Percentiles rank a stretch among this genome's conserved stretches.
phyloP scores from a whole-genome alignment of 768 basidiomycete species.

The Collybiopsis confluens region DNA sequence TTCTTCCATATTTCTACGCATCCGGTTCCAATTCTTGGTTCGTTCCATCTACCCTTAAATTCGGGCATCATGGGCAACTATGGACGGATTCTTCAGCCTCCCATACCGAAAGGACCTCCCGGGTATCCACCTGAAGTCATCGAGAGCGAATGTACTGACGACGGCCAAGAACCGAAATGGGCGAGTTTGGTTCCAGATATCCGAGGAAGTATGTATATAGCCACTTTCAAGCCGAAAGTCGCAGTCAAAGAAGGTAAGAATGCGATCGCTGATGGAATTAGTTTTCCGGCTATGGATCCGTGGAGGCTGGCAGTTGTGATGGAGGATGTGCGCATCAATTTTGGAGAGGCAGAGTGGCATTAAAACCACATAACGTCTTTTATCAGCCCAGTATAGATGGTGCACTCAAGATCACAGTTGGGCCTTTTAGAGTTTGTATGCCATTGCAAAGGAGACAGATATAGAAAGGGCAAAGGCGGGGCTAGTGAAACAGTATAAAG shows the following conservation, averaged over 20 bases:
- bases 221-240: not conserved
- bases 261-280: conserved; percentile 19
- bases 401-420: not conserved
- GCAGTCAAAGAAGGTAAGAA: not conserved
- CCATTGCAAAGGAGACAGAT: not conserved
- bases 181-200: conserved; percentile 13
- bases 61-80: conserved; percentile 13
- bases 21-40: conserved; percentile 21
- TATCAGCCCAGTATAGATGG: not conserved
- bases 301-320: conserved; percentile 15
- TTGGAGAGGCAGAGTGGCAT: conserved; percentile 8
- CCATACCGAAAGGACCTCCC: conserved; percentile 17
- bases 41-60: conserved; percentile 18
- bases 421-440: not conserved
- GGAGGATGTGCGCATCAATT: conserved; percentile 13
- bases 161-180: conserved; percentile 12
- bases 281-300: conserved; percentile 22
- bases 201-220: conserved; percentile 11
- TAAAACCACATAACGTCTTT: not conserved
- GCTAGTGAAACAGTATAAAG: conserved; percentile 1
- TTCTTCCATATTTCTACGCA: conserved; percentile 27
- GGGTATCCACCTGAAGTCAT: conserved; percentile 16
- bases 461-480: too few species aligned
- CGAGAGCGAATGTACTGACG: conserved; percentile 13
- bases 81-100: conserved; percentile 18